A percentile compares a stretch with the other conserved stretches of the same genome.
These are phyloP conservation scores for Pyrenopolyporus hunteri DNA, from an alignment of 495 filamentous ascomycete genomes.

Conservation along the genomic window DNA sequence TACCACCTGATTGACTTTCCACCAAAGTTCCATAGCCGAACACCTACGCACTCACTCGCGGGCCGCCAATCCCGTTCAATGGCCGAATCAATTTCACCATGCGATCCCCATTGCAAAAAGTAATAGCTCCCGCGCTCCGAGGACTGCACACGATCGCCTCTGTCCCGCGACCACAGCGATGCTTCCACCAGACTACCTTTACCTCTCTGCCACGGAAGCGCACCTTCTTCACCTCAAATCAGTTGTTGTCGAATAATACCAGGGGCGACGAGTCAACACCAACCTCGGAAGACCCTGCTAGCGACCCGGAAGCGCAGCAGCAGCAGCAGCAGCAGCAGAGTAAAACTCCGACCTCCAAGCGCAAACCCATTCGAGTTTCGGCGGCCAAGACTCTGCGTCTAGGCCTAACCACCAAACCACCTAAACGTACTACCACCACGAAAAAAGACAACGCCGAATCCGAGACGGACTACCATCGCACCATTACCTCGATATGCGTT, in stretches of 20 bases:
- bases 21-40: too few relatives aligned
- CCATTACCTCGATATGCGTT: conserved; percentile 80
- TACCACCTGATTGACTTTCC: too few relatives aligned
- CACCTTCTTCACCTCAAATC: conserved; percentile 50
- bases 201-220: conserved; percentile 44
- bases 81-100: conserved; percentile 33
- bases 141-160: conserved; percentile 31
- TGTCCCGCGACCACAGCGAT: conserved; percentile 23
- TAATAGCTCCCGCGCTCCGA: conserved; percentile 29
- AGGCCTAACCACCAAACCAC: conserved; percentile 32
- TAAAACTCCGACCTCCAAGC: conserved; percentile 41
- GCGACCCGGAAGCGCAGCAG: conserved; percentile 10
- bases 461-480: conserved; percentile 50
- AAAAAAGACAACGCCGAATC: conserved; percentile 12
- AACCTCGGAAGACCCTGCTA: conserved; percentile 7
- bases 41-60: not conserved
- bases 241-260: conserved; percentile 42
- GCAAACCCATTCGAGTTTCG: conserved; percentile 46
- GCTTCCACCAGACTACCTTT: conserved; percentile 43
- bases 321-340: too few relatives aligned
- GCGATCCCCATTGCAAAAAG: conserved; percentile 37
- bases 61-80: conserved; percentile 7
- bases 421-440: conserved; percentile 1
- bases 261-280: conserved; percentile 11
- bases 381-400: conserved; percentile 52